A percentile compares a stretch with the other conserved stretches of the same genome.
Conservation (phyloP, 192 early-diverging fungal genomes). For the Mortierella hygrophila region DNA sequence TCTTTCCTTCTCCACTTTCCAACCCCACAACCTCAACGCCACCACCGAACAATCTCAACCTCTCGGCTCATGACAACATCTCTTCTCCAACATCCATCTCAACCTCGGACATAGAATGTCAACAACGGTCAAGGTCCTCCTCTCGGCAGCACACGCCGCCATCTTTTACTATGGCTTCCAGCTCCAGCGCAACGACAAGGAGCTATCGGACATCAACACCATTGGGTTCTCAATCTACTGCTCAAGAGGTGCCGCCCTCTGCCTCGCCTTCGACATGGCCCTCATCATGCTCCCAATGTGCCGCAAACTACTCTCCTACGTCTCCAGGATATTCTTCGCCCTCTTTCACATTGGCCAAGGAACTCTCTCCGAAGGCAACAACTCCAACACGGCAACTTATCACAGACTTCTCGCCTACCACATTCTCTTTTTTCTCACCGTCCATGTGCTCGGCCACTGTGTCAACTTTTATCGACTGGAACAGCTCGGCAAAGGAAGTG, state of each 20-base stretch:
- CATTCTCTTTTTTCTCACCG: slow-evolving; percentile 66
- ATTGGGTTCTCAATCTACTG: slow-evolving; percentile 64
- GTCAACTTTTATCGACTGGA: slow-evolving; percentile 65
- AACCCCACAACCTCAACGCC: neutral
- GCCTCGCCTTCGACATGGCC: slow-evolving; percentile 65
- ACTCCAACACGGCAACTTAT: slow-evolving; percentile 37
- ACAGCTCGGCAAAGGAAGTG: slow-evolving; percentile 29
- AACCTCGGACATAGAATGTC: slow-evolving; percentile 19
- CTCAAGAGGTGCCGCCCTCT: slow-evolving; percentile 71
- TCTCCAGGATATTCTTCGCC: slow-evolving; percentile 22
- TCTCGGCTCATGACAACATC: slow-evolving; percentile 1
- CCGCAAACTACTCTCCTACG: slow-evolving; percentile 51
- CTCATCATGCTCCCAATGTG: slow-evolving; percentile 69
- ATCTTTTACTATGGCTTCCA: slow-evolving; percentile 66
- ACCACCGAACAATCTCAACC: neutral
- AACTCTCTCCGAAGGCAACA: slow-evolving; percentile 39
- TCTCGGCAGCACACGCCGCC: slow-evolving; percentile 54
- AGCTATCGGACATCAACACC: slow-evolving; percentile 63
- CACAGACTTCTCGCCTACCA: slow-evolving; percentile 65
- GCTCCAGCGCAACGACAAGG: slow-evolving; percentile 62
- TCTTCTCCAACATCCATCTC: neutral
- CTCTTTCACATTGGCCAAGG: slow-evolving; percentile 39
- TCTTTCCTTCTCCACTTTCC: neutral
- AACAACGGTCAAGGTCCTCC: slow-evolving; percentile 6
- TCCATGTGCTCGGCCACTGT: slow-evolving; percentile 74